Evolutionary conservation across 495 filamentous ascomycete species (phyloP), one percentile per base, ranked within the genome.

Genomic region (Oleoguttula mirabilis): DNA sequence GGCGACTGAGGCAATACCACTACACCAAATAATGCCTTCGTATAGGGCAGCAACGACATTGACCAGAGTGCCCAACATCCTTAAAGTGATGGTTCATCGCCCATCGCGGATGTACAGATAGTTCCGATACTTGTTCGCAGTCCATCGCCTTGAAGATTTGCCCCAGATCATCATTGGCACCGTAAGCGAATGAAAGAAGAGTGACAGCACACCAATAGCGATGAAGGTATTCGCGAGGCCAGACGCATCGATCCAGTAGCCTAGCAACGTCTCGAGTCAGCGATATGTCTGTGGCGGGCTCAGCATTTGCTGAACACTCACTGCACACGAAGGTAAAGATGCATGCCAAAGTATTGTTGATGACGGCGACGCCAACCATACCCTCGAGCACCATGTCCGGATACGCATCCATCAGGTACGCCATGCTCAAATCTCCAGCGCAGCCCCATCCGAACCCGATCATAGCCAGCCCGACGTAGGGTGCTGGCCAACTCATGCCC

Each of bases 381-480:
- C 60, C 60, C 39, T 62, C 59, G 2, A 62, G 36, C 8, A 62
- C 55, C 49, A 56, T 59, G 1, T 59, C 55, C 1, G 57, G 58
- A 27, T 63, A 63, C 1, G 55, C 53, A 32, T 63, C 60, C 54
- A 55, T 52, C 24, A 41, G 17, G 28, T 50, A 46, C 10, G 40
- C 41, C 32, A 46, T 59, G 50, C 51, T 54, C 24, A 60, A 41
- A 45, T 61, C 60, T 19, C 60, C 60, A 1, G 55, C 56, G 25
- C 60, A 60, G 24, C 60, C 60, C 57, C 58, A 60, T 16, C 59
- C 60, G 31, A 63, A 62, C 19, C 57, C 60, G 32, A 60, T 59
- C 23, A 60, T 40, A 15, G 52, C 60, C 32, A 63, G 35, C 4
- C 57, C 60, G 15, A 60, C 37, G 31, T 62, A 60, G 2, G 57